phyloP scores from a whole-genome alignment of 208 protist genomes.

The Strigomonas culicis region DNA sequence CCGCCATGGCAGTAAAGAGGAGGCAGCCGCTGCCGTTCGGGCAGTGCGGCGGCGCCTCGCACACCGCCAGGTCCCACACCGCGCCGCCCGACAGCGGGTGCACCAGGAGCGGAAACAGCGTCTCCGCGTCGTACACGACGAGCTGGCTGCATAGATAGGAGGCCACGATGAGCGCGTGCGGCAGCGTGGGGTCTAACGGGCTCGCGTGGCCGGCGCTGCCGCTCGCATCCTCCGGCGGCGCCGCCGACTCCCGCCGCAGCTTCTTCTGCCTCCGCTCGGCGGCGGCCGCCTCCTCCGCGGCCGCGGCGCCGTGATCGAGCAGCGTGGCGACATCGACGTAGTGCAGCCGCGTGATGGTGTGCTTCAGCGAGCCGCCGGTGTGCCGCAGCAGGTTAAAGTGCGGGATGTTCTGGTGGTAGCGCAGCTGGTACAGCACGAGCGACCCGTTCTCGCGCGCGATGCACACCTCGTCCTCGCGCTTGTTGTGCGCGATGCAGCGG shows the following conservation, averaged over 20 bases:
- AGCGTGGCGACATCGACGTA: constrained; percentile 31
- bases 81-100: constrained; percentile 80
- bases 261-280: neutral
- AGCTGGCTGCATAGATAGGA: constrained; percentile 82
- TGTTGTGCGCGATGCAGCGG: constrained; percentile 40
- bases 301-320: neutral
- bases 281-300: neutral
- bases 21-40: constrained; percentile 11
- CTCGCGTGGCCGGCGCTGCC: neutral
- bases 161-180: constrained; percentile 35
- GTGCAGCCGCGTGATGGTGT: constrained; percentile 66
- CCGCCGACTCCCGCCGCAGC: neutral
- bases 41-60: neutral
- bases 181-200: neutral
- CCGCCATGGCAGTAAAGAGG: constrained; percentile 41
- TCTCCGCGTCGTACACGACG: constrained; percentile 64
- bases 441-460: constrained; percentile 85
- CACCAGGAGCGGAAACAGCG: constrained; percentile 67
- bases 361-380: constrained; percentile 59
- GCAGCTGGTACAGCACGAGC: constrained; percentile 56
- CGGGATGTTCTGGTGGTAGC: constrained; percentile 70
- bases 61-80: constrained; percentile 64
- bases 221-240: neutral
- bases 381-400: constrained; percentile 76
- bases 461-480: constrained; percentile 28